Percentiles rank a stretch among this genome's conserved stretches.
These are phyloP conservation scores for Colletotrichum plurivorum DNA, from an alignment of 2,329 filamentous ascomycete species.

Conservation along the genomic window DNA sequence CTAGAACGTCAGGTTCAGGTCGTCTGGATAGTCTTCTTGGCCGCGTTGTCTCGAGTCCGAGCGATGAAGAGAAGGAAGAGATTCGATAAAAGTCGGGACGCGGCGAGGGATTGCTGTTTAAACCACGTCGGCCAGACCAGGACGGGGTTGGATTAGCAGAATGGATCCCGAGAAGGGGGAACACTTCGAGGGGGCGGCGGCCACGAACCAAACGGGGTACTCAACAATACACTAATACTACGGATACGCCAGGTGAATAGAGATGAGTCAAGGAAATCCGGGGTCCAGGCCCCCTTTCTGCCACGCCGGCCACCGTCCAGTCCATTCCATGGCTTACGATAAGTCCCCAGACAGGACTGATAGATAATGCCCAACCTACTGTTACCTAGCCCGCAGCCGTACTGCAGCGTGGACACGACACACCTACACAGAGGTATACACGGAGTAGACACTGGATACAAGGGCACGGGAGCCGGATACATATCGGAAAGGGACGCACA, in stretches of 20 bases:
- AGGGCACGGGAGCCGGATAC: conserved; percentile 19
- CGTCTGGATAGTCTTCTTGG: neutral
- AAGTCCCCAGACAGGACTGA: neutral
- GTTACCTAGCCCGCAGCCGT: neutral
- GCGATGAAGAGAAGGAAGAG: conserved; percentile 9
- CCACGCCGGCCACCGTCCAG: conserved; percentile 15
- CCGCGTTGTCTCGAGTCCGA: neutral
- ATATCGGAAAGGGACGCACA: conserved; percentile 11
- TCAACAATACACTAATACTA: no score
- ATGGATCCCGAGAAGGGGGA: conserved; percentile 29
- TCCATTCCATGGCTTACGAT: conserved; percentile 19
- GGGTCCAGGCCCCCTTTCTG: conserved; percentile 24
- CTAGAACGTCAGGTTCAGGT: neutral
- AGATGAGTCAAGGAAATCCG: conserved; percentile 43
- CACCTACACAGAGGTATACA: conserved; percentile 19
- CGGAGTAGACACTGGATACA: conserved; percentile 32
- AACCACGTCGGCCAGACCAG: conserved; percentile 16
- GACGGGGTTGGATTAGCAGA: conserved; percentile 33
- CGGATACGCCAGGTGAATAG: neutral
- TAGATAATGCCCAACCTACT: conserved; percentile 19
- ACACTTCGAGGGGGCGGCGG: neutral
- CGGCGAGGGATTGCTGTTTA: conserved; percentile 30
- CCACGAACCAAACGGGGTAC: neutral
- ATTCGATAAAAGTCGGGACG: neutral
- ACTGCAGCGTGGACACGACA: neutral